phyloP scores from a whole-genome alignment of 1,139 yeast genomes.

The Pneumocystis murina region DNA sequence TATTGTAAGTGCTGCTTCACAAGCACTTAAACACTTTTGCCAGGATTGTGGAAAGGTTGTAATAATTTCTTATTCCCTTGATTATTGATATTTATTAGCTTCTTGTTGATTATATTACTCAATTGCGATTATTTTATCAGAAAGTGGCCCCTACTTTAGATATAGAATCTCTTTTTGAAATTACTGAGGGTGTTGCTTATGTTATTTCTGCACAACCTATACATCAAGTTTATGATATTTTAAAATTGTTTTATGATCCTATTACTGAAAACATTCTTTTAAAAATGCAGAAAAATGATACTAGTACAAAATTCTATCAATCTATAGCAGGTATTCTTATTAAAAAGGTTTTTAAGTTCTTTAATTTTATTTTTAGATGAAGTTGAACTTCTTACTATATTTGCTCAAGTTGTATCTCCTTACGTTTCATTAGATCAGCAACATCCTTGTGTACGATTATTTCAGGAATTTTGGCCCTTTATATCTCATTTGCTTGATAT shows the following conservation, averaged over 20 bases:
- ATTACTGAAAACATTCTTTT: conserved; percentile 37
- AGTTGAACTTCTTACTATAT: conserved; percentile 59
- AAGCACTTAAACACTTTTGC: conserved; percentile 87
- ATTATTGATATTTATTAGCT: conserved; percentile 19
- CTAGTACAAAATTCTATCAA: neutral
- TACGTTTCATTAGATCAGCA: conserved; percentile 6
- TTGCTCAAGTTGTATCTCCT: conserved; percentile 43
- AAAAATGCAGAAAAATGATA: conserved; percentile 14
- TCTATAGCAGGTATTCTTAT: neutral
- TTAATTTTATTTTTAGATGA: conserved; percentile 46
- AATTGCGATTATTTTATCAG: conserved; percentile 59
- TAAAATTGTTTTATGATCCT: conserved; percentile 54
- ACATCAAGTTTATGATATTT: conserved; percentile 30
- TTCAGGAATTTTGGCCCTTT: conserved; percentile 48
- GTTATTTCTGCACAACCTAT: conserved; percentile 48
- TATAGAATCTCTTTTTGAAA: conserved; percentile 55
- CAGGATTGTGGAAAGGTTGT: conserved; percentile 55
- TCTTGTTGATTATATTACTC: conserved; percentile 57
- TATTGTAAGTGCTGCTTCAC: conserved; percentile 73
- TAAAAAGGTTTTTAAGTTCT: neutral
- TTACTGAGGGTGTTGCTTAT: conserved; percentile 82
- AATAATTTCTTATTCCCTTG: neutral
- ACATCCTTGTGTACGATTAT: conserved; percentile 42
- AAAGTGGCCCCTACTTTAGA: conserved; percentile 46
- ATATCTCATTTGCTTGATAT: conserved; percentile 35